Percentiles rank a stretch among this genome's conserved stretches.
Conservation (phyloP, 352 stramenopile genomes). For the Pythium phragmitis region DNA sequence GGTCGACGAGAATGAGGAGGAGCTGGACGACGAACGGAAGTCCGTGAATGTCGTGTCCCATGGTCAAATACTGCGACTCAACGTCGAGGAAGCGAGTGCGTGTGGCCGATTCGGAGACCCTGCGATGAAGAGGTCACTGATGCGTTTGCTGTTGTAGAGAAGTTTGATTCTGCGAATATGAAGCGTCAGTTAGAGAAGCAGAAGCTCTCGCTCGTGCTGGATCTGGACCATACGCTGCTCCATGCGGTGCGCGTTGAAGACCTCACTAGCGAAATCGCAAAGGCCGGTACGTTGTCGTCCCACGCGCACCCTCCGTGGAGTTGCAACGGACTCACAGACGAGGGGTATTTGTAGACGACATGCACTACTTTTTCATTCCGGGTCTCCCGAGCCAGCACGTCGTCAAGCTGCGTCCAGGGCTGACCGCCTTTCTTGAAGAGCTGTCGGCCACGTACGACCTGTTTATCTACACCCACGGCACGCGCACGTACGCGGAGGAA, state of each 20-base stretch:
- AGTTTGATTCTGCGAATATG: conserved; percentile 86
- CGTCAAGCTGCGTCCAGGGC: conserved; percentile 91
- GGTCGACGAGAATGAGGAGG: conserved; percentile 69
- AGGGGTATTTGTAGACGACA: conserved; percentile 48
- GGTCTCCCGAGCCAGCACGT: conserved; percentile 82
- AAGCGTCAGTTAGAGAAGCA: conserved; percentile 81
- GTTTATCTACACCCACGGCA: conserved; percentile 96
- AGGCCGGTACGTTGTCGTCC: conserved; percentile 39
- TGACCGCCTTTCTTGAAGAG: conserved; percentile 87
- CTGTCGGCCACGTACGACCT: conserved; percentile 89
- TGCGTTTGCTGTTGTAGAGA: conserved; percentile 43
- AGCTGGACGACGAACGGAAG: conserved; percentile 45
- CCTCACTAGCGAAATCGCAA: conserved; percentile 51
- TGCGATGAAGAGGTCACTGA: conserved; percentile 4
- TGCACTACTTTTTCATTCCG: conserved; percentile 75
- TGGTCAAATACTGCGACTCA: conserved; percentile 91
- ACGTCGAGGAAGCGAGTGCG: conserved; percentile 96
- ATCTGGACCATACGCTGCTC: conserved; percentile 97
- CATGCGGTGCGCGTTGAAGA: conserved; percentile 89
- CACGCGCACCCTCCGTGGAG: neutral
- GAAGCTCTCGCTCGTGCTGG: conserved; percentile 94
- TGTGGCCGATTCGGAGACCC: neutral
- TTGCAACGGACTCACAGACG: too few relatives aligned
- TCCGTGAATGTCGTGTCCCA: conserved; percentile 83
- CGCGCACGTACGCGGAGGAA: conserved; percentile 92